A percentile compares a stretch with the other conserved stretches of the same genome.
These are phyloP conservation scores for Astraeus odoratus DNA, from an alignment of 768 basidiomycete genomes.

Conservation along the genomic window DNA sequence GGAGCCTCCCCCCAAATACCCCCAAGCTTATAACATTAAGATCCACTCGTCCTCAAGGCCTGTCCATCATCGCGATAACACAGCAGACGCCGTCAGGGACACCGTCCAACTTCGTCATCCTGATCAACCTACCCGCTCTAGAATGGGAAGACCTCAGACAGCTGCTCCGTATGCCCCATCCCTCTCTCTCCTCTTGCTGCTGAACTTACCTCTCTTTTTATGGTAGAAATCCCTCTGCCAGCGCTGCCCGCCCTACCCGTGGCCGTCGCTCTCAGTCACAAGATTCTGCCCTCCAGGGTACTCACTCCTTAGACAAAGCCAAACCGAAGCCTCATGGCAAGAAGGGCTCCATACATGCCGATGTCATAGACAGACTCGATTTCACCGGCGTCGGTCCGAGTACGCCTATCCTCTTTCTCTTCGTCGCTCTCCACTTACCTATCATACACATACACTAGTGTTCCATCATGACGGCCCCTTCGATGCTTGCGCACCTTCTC, in stretches of 20 bases:
- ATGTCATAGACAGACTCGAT: slow-evolving; percentile 86
- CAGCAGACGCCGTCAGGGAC: slow-evolving; percentile 61
- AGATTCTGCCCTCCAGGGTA: slow-evolving; percentile 37
- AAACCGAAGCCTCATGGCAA: slow-evolving; percentile 45
- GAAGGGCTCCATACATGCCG: slow-evolving; percentile 79
- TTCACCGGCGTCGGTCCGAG: slow-evolving; percentile 80
- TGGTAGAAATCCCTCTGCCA: slow-evolving; percentile 17
- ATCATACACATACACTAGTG: slow-evolving; percentile 40
- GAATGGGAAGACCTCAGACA: slow-evolving; percentile 55
- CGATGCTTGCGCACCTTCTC: slow-evolving; percentile 86
- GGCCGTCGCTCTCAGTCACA: slow-evolving; percentile 45
- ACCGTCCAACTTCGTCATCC: slow-evolving; percentile 51
- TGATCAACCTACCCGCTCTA: slow-evolving; percentile 37
- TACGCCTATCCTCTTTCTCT: slow-evolving; percentile 33
- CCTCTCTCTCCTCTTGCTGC: slow-evolving; percentile 24
- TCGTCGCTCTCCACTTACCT: slow-evolving; percentile 1
- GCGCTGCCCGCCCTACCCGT: slow-evolving; percentile 18
- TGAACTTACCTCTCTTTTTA: slow-evolving; percentile 6
- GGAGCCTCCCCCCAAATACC: slow-evolving; percentile 26
- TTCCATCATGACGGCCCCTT: slow-evolving; percentile 92
- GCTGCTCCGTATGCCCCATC: slow-evolving; percentile 23
- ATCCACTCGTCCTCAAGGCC: slow-evolving; percentile 26
- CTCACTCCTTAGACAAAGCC: slow-evolving; percentile 36
- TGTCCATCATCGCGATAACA: slow-evolving; percentile 31
- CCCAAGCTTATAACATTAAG: slow-evolving; percentile 16